These are phyloP conservation scores for Epichloe sp. DNA, from an alignment of 2,329 filamentous ascomycete species.

Conservation along the genomic window DNA sequence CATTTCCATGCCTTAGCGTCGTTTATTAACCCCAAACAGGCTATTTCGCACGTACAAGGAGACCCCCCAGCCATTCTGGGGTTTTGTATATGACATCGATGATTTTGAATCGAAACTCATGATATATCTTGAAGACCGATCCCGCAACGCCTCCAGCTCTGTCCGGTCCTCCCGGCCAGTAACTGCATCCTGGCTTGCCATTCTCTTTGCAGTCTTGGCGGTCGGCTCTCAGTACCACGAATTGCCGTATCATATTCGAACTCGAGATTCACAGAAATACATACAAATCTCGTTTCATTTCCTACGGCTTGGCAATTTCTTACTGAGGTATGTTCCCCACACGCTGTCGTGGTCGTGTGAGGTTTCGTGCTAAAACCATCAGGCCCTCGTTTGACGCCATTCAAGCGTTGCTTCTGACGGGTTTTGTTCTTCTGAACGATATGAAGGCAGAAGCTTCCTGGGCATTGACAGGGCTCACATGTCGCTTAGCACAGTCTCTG, in stretches of 20 bases:
- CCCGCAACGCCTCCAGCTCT: constrained; percentile 36
- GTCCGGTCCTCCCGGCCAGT: constrained; percentile 36
- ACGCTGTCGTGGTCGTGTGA: constrained; percentile 24
- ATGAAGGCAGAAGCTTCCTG: constrained; percentile 59
- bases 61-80: constrained; percentile 54
- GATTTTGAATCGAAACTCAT: constrained; percentile 52
- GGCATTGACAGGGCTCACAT: constrained; percentile 51
- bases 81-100: constrained; percentile 52
- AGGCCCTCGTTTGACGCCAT: constrained; percentile 53
- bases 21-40: constrained; percentile 21
- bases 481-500: constrained; percentile 50
- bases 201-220: constrained; percentile 51
- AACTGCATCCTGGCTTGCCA: constrained; percentile 52
- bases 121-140: constrained; percentile 51
- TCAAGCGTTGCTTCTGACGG: constrained; percentile 48
- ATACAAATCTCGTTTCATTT: constrained; percentile 55
- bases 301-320: constrained; percentile 47
- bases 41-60: constrained; percentile 55
- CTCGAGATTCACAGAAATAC: constrained; percentile 45
- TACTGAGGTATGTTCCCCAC: constrained; percentile 23
- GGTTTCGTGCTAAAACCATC: constrained; percentile 4
- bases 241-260: constrained; percentile 47
- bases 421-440: constrained; percentile 52
- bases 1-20: background rate
- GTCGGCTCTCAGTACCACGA: constrained; percentile 56